These are phyloP conservation scores for Abortiporus biennis DNA, from an alignment of 1,284 basidiomycete genomes.

Conservation along the genomic window DNA sequence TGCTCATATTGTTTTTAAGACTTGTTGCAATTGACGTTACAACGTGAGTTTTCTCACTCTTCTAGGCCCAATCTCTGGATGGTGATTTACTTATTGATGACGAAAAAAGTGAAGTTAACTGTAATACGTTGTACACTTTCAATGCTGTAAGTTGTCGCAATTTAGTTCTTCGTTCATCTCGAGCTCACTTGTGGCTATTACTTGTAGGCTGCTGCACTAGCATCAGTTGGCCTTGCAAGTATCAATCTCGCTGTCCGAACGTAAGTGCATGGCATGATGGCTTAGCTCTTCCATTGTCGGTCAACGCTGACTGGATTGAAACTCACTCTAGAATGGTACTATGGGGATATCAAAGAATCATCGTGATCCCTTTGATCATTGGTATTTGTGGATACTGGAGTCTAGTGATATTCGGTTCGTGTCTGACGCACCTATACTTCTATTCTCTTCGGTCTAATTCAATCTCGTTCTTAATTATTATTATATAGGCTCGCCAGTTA, in stretches of 20 bases:
- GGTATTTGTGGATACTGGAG: constrained; percentile 71
- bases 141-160: too few species aligned
- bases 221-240: not conserved
- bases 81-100: too few species aligned
- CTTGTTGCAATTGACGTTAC: not conserved
- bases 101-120: not conserved
- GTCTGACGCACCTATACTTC: too few species aligned
- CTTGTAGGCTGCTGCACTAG: not conserved
- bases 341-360: constrained; percentile 56
- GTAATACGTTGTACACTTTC: not conserved
- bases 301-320: too few species aligned
- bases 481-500: not conserved
- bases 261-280: not conserved
- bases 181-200: too few species aligned
- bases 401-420: too few species aligned
- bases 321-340: constrained; percentile 71
- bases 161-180: too few species aligned
- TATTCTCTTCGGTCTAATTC: too few species aligned
- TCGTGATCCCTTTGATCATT: constrained; percentile 45
- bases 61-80: too few species aligned
- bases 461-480: too few species aligned
- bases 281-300: too few species aligned
- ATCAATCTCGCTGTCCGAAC: constrained; percentile 1
- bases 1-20: not conserved
- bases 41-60: not conserved